Conservation (phyloP, 1,139 yeast genomes). For the Pichia norvegensis region DNA sequence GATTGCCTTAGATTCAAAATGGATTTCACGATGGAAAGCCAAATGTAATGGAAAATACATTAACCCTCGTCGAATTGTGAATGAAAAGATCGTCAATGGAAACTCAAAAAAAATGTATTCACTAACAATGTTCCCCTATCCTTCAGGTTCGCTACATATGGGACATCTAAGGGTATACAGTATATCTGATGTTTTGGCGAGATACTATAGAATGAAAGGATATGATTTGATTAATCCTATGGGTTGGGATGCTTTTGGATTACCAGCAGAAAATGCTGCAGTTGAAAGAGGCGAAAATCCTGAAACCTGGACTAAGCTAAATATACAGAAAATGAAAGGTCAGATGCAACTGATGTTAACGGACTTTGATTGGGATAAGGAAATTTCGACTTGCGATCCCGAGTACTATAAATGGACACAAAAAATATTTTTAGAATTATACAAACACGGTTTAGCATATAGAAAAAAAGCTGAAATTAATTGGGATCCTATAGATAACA, state of each 20-base stretch:
- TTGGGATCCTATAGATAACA: constrained; percentile 95
- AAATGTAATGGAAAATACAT: constrained; percentile 34
- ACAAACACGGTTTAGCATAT: constrained; percentile 75
- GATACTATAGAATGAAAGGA: constrained; percentile 74
- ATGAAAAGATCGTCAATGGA: constrained; percentile 17
- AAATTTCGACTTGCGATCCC: constrained; percentile 78
- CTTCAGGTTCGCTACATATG: constrained; percentile 85
- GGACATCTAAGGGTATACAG: constrained; percentile 93
- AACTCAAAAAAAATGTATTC: constrained; percentile 46
- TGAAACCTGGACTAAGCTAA: constrained; percentile 68
- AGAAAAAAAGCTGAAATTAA: constrained; percentile 81
- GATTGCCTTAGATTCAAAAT: constrained; percentile 38
- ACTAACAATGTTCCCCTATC: constrained; percentile 91
- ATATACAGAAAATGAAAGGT: constrained; percentile 73
- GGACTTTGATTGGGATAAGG: constrained; percentile 91
- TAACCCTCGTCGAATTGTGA: constrained; percentile 37
- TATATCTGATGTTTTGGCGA: constrained; percentile 73
- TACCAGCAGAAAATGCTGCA: constrained; percentile 98
- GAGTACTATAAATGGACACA: constrained; percentile 93
- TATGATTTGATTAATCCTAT: constrained; percentile 82
- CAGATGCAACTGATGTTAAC: constrained; percentile 76
- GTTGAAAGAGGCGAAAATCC: constrained; percentile 78
- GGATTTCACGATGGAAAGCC: constrained; percentile 46
- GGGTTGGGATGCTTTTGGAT: constrained; percentile 99
- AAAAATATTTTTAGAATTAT: constrained; percentile 64